Conservation (phyloP, 352 stramenopile genomes). For the Blastocystis sp. region DNA sequence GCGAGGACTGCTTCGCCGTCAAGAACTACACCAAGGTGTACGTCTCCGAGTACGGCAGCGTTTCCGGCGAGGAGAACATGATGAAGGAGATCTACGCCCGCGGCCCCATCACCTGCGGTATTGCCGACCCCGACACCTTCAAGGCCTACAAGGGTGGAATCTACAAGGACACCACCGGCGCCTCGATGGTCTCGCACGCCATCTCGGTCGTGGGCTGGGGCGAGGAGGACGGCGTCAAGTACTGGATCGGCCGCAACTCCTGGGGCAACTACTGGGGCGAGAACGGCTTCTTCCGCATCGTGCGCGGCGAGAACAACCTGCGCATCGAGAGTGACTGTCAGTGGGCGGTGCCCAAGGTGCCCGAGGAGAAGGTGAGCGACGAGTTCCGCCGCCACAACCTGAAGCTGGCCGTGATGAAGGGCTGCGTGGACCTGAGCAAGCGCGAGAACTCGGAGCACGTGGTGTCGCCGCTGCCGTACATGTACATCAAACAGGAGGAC, state of each 20-base stretch:
- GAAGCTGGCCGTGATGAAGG: conserved; percentile 80
- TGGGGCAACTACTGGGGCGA: conserved; percentile 90
- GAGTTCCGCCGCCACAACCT: conserved; percentile 78
- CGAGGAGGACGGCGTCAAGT: conserved; percentile 80
- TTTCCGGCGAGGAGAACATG: conserved; percentile 85
- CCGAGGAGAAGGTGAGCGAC: background rate
- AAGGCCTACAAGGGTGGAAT: conserved; percentile 87
- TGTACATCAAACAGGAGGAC: conserved; percentile 78
- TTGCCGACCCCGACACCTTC: conserved; percentile 72
- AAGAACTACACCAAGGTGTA: conserved; percentile 88
- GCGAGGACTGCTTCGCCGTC: conserved; percentile 79
- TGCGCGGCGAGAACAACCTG: conserved; percentile 85
- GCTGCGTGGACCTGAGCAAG: conserved; percentile 82
- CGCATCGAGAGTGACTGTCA: conserved; percentile 86
- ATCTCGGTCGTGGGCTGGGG: conserved; percentile 93
- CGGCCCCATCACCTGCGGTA: conserved; percentile 86
- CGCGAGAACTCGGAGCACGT: conserved; percentile 22
- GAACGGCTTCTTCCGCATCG: conserved; percentile 88
- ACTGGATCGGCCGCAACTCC: conserved; percentile 92
- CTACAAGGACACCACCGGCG: conserved; percentile 83
- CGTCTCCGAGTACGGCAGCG: conserved; percentile 87
- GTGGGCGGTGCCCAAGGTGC: conserved; percentile 79
- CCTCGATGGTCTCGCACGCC: conserved; percentile 81
- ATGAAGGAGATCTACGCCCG: conserved; percentile 92
- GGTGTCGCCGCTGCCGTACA: conserved; percentile 75